A percentile compares a stretch with the other conserved stretches of the same genome.
phyloP scores from a whole-genome alignment of 179 eudicot genomes.

The Patellifolia procumbens region DNA sequence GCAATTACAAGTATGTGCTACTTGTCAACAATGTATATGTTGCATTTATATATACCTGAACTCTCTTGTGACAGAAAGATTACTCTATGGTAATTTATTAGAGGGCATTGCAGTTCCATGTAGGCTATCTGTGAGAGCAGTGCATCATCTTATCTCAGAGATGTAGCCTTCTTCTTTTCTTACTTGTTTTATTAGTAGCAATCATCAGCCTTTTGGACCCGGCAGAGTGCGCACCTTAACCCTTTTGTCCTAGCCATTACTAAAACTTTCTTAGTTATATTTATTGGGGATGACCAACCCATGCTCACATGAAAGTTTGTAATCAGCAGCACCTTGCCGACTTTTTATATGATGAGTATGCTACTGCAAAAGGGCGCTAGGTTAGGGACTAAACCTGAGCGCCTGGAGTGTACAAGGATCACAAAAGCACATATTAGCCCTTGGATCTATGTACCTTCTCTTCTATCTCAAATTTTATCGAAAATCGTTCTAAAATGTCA shows the following conservation, averaged over 20 bases:
- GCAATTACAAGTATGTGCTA: background rate
- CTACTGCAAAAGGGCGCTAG: background rate
- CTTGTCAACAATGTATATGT: background rate
- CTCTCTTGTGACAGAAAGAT: background rate
- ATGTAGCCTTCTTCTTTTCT: too few relatives aligned
- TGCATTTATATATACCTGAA: too few relatives aligned
- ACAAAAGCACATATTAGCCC: background rate
- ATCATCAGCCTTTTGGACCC: too few relatives aligned
- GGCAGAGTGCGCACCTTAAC: too few relatives aligned
- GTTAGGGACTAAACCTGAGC: too few relatives aligned
- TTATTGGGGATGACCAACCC: background rate
- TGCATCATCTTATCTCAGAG: background rate
- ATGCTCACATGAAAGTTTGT: background rate
- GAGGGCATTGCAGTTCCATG: background rate
- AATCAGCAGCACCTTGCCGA: background rate
- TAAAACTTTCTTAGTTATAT: background rate
- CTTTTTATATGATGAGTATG: background rate
- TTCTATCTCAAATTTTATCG: background rate
- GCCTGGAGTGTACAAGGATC: too few relatives aligned
- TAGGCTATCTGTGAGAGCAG: too few relatives aligned
- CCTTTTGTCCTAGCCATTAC: too few relatives aligned
- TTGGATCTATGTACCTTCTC: background rate
- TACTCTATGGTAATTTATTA: background rate
- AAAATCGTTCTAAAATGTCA: slow-evolving; percentile 6
- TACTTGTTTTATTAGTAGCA: too few relatives aligned